Evolutionary conservation across 495 filamentous ascomycete species (phyloP).

Genomic region (Elaphomyces granulatus): DNA sequence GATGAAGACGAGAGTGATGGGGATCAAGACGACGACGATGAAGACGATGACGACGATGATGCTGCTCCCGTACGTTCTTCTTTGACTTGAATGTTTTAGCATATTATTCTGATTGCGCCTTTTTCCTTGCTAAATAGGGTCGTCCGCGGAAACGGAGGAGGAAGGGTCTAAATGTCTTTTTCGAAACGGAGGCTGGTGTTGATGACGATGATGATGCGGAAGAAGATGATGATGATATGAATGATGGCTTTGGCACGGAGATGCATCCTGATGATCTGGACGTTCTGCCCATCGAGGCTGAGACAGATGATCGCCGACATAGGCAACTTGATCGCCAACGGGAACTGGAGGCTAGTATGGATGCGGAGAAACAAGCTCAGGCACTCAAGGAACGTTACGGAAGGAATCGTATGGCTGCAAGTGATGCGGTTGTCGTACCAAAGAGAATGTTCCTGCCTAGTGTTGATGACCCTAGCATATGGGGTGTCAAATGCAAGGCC

Average conservation of each 20-base stretch:
- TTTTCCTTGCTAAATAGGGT: too few species aligned
- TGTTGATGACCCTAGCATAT: constrained; percentile 91
- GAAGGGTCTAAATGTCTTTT: constrained; percentile 57
- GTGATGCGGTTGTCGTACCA: constrained; percentile 55
- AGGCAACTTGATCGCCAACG: constrained; percentile 86
- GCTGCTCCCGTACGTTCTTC: constrained; percentile 36
- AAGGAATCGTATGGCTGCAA: constrained; percentile 42
- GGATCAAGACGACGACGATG: constrained; percentile 31
- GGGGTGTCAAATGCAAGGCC: constrained; percentile 82
- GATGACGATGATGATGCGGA: constrained; percentile 88
- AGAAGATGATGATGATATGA: constrained; percentile 71
- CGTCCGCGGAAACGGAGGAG: constrained; percentile 66
- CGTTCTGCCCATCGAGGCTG: constrained; percentile 62
- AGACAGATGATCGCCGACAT: constrained; percentile 81
- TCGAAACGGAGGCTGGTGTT: constrained; percentile 94
- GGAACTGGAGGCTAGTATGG: constrained; percentile 67
- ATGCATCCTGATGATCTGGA: constrained; percentile 80
- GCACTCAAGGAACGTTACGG: constrained; percentile 75
- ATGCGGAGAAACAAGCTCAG: constrained; percentile 87
- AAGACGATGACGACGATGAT: constrained; percentile 40
- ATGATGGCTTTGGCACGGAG: constrained; percentile 69
- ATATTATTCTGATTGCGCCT: constrained; percentile 1
- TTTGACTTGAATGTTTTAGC: neutral
- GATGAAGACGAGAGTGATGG: constrained; percentile 11
- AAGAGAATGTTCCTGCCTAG: constrained; percentile 80